Percentiles rank a stretch among this genome's conserved stretches.
phyloP scores from a whole-genome alignment of 2,329 filamentous ascomycete genomes.

The Stagonosporopsis vannaccii region DNA sequence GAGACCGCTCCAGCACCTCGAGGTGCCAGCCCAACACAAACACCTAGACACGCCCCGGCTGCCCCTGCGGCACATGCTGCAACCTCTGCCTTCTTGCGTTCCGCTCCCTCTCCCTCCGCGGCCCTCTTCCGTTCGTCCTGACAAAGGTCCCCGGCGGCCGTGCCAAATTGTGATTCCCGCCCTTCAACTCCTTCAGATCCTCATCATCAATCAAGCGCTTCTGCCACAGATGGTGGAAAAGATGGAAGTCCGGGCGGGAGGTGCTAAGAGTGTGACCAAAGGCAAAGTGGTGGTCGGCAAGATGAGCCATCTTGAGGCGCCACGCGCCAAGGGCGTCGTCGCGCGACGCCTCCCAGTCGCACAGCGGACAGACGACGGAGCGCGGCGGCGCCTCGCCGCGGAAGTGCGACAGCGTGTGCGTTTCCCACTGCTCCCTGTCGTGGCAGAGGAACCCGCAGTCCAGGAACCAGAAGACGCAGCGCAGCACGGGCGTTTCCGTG shows the following conservation, averaged over 20 bases:
- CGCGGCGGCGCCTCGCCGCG: slow-evolving; percentile 41
- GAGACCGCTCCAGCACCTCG: neutral
- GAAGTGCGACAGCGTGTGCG: slow-evolving; percentile 45
- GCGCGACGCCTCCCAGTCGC: slow-evolving; percentile 31
- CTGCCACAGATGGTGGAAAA: slow-evolving; percentile 43
- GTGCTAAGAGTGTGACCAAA: slow-evolving; percentile 34
- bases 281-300: slow-evolving; percentile 34
- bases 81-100: neutral
- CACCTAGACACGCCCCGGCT: too few relatives aligned
- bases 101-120: slow-evolving; percentile 18
- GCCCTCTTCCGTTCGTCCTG: slow-evolving; percentile 19
- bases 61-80: neutral
- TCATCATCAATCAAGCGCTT: slow-evolving; percentile 40
- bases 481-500: slow-evolving; percentile 26
- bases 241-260: slow-evolving; percentile 37
- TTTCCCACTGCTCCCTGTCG: slow-evolving; percentile 37
- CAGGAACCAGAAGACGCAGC: slow-evolving; percentile 47
- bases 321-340: slow-evolving; percentile 27
- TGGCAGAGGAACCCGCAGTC: slow-evolving; percentile 34
- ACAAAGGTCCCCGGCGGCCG: slow-evolving; percentile 29
- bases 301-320: slow-evolving; percentile 38
- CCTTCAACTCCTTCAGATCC: slow-evolving; percentile 44
- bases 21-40: neutral
- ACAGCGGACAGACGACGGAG: slow-evolving; percentile 42
- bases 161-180: slow-evolving; percentile 37